Evolutionary conservation across 1,284 basidiomycete species (phyloP), one percentile per base, ranked within the genome.

Genomic region (Mycena citricolor): DNA sequence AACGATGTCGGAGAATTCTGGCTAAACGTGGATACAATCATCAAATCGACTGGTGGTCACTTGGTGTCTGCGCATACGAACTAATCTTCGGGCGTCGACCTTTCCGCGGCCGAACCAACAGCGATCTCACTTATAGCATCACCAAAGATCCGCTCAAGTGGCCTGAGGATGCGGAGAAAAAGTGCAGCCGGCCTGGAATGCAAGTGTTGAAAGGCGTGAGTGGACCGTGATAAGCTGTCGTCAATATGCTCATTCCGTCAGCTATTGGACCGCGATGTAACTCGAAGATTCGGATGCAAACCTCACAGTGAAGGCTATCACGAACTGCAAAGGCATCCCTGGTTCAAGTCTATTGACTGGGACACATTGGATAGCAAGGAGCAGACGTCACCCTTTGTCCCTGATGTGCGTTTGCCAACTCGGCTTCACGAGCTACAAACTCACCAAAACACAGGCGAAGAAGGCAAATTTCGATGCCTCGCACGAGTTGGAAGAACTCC

Each of bases 381-480:
- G 56, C 77, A 86, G 21, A 75, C 71, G 0, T 83, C 95, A 28
- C 91, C 93, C 0, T 99, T 98, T 60, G 80, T 92, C 47, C 95
- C 95, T 39, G 94, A 98, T 63, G 90, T 90, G 64, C 57, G 86
- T 73, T 24, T 28, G 17, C 32, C 28, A 28, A 44, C 42, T 31
- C 6, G 33, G 5, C 6, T 35, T 5, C 6, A 17, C 19, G 11
- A 8, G 31, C 16, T 24, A 26, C 44, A 34, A 39, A 38, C 41
- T 52, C 25, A 39, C 41, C 23, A 19, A 25, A 26, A 39, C 30
- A 25, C 63, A 97, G 92, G 84, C 86, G 17, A 97, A 97, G 69
- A 95, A 95, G 66, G 93, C 95, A 16, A 98, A 99, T 65, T 99
- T 98, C 63, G 95, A 99, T 62, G 94, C 94, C n/a, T 97, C 95